Conservation (phyloP, 2,329 filamentous ascomycete genomes). For the Blastomyces gilchristii region DNA sequence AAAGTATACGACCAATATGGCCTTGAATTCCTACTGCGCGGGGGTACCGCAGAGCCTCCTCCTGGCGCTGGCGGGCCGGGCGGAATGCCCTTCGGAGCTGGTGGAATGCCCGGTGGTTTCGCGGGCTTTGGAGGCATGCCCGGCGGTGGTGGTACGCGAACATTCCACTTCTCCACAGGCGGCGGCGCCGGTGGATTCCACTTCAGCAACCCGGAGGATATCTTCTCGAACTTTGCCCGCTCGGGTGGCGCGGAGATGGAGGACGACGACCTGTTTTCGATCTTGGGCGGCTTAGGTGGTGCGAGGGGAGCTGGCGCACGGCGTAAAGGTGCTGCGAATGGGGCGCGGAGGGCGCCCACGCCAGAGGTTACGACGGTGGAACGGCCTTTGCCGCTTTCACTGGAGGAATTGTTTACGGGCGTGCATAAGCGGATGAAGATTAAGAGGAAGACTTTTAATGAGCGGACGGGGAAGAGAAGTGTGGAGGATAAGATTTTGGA, state of each 20-base stretch:
- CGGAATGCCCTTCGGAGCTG: slow-evolving; percentile 40
- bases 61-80: slow-evolving; percentile 42
- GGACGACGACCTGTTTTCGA: slow-evolving; percentile 48
- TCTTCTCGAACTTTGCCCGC: slow-evolving; percentile 77
- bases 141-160: slow-evolving; percentile 38
- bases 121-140: slow-evolving; percentile 42
- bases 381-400: slow-evolving; percentile 63
- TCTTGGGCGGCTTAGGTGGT: slow-evolving; percentile 40
- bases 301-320: slow-evolving; percentile 29
- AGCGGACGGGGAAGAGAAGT: slow-evolving; percentile 65
- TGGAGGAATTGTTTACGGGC: slow-evolving; percentile 84
- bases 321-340: slow-evolving; percentile 30
- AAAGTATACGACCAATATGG: slow-evolving; percentile 92
- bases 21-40: slow-evolving; percentile 80
- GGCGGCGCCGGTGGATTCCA: slow-evolving; percentile 59
- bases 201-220: slow-evolving; percentile 73
- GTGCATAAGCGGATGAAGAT: slow-evolving; percentile 96
- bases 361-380: slow-evolving; percentile 89
- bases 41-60: slow-evolving; percentile 57
- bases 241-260: slow-evolving; percentile 41
- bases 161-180: slow-evolving; percentile 38
- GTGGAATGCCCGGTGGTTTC: slow-evolving; percentile 46
- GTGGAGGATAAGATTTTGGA: slow-evolving; percentile 84
- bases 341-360: slow-evolving; percentile 38
- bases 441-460: slow-evolving; percentile 89